Evolutionary conservation across 2,329 filamentous ascomycete genomes (phyloP).

Genomic region (Penicillium sp.): DNA sequence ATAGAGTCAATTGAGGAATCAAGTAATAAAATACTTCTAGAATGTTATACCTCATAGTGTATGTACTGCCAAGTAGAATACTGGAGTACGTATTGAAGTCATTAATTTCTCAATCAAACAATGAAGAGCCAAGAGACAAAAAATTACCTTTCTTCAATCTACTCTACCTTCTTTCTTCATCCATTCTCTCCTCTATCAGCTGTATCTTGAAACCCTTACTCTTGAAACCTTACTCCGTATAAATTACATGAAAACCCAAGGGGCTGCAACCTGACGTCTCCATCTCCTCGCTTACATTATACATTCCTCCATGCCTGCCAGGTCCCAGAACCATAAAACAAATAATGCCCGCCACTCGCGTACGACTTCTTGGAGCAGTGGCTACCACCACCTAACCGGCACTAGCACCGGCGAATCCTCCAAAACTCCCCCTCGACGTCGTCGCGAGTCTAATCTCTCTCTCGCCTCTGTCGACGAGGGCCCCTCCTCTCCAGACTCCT

Average conservation of each 20-base stretch:
- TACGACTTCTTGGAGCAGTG: conserved; percentile 35
- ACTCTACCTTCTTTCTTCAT: not conserved
- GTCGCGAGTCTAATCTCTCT: conserved; percentile 33
- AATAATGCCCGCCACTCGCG: conserved; percentile 36
- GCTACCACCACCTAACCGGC: conserved; percentile 25
- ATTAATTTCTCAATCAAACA: not conserved
- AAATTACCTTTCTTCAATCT: not conserved
- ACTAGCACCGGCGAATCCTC: conserved; percentile 20
- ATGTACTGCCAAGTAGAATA: too few species aligned
- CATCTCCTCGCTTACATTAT: conserved; percentile 17
- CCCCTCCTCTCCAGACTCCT: conserved; percentile 20
- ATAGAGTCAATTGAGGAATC: not conserved
- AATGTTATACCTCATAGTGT: too few species aligned
- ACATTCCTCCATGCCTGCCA: conserved; percentile 25
- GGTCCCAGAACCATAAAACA: conserved; percentile 22
- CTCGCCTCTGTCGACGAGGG: conserved; percentile 31
- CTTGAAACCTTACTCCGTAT: not conserved
- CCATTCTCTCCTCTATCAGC: not conserved
- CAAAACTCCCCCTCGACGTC: conserved; percentile 26
- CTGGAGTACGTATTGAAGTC: not conserved
- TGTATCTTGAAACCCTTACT: not conserved
- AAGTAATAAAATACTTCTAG: not conserved
- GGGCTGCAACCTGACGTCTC: conserved; percentile 14
- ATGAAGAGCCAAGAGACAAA: not conserved
- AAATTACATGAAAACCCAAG: conserved; percentile 18